Conservation (phyloP, 2,329 filamentous ascomycete species). For the Neurospora sp. region DNA sequence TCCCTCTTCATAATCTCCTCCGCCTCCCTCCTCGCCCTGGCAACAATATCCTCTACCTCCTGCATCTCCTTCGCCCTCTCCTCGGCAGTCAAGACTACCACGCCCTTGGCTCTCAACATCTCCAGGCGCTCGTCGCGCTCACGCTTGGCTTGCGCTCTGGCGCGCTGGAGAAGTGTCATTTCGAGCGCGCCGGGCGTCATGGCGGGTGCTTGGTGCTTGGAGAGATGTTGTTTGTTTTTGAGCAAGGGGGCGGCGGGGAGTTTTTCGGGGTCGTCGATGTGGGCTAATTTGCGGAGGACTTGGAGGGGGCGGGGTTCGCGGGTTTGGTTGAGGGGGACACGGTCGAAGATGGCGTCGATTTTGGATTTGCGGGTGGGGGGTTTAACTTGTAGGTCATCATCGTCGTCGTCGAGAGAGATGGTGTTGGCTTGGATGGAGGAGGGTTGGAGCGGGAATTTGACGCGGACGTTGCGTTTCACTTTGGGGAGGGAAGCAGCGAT, state of each 20-base stretch:
- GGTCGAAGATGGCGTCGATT: conserved; percentile 59
- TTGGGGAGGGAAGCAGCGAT: conserved; percentile 9
- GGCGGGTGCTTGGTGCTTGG: conserved; percentile 23
- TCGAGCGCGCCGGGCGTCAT: conserved; percentile 67
- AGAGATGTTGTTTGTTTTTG: conserved; percentile 20
- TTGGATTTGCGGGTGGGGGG: conserved; percentile 35
- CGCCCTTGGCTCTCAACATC: conserved; percentile 66
- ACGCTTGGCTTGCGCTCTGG: conserved; percentile 67
- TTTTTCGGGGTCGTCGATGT: conserved; percentile 55
- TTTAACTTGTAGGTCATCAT: conserved; percentile 56
- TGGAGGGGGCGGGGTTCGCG: conserved; percentile 55
- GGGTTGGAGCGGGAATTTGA: conserved; percentile 33
- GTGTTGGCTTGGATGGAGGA: conserved; percentile 23
- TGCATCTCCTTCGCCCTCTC: conserved; percentile 75
- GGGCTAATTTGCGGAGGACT: conserved; percentile 63
- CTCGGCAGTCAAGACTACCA: conserved; percentile 74
- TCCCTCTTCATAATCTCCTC: conserved; percentile 71
- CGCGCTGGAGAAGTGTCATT: conserved; percentile 56
- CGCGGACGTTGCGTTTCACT: conserved; percentile 38
- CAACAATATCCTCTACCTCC: conserved; percentile 79
- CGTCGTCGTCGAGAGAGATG: conserved; percentile 35
- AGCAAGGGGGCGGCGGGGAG: conserved; percentile 25
- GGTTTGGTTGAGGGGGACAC: conserved; percentile 51
- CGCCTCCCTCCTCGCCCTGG: conserved; percentile 73
- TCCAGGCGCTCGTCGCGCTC: conserved; percentile 72